These are phyloP conservation scores for Oryza australiensis DNA, from an alignment of 176 grass and related monocot genomes.

Conservation along the genomic window DNA sequence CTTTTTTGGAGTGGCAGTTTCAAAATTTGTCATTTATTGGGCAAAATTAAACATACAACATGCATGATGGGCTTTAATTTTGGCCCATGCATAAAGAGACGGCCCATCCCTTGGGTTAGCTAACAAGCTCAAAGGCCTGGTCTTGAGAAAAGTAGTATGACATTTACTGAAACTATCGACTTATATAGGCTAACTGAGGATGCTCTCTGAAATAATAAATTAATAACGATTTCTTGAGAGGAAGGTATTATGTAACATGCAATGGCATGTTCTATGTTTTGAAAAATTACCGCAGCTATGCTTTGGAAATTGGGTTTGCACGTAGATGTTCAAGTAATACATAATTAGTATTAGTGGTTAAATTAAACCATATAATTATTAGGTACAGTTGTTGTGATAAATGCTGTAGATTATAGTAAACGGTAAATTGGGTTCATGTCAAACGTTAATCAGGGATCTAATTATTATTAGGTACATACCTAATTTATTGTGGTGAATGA, in stretches of 20 bases:
- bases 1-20: background rate
- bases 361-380: no score
- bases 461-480: no score
- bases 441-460: background rate
- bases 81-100: background rate
- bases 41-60: background rate
- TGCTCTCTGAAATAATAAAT: no score
- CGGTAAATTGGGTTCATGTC: background rate
- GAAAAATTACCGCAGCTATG: background rate
- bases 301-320: background rate
- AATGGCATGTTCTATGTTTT: background rate
- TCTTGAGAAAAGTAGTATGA: background rate
- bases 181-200: background rate
- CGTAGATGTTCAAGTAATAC: background rate
- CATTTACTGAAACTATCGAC: background rate
- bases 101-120: background rate
- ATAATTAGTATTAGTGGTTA: no score
- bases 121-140: background rate
- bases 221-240: background rate
- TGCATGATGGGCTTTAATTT: background rate
- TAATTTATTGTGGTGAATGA: no score
- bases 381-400: no score
- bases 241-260: background rate
- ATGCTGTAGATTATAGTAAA: no score
- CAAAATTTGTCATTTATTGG: background rate